Evolutionary conservation across 1,284 basidiomycete species (phyloP).

Genomic region (Ganoderma resinaceum): DNA sequence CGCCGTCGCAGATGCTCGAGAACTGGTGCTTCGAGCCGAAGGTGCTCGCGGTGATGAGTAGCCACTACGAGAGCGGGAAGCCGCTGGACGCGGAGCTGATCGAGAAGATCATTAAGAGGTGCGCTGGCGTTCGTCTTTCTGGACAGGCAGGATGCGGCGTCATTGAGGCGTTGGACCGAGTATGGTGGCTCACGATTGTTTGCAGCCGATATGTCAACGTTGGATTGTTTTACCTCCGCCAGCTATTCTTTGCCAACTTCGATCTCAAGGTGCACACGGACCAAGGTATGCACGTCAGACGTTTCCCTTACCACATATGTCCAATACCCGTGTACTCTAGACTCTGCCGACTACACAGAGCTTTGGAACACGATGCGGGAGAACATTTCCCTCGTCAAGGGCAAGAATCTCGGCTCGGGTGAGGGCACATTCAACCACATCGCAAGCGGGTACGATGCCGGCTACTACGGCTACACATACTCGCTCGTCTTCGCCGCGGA

Average conservation of each 20-base stretch:
- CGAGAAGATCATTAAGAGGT: constrained; percentile 81
- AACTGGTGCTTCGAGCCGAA: constrained; percentile 90
- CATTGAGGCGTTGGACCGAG: not conserved
- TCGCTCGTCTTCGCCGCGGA: constrained; percentile 80
- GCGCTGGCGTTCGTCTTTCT: constrained; percentile 15
- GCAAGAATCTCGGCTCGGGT: constrained; percentile 65
- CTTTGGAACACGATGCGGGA: constrained; percentile 79
- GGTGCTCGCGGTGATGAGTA: constrained; percentile 78
- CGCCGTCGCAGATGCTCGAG: constrained; percentile 90
- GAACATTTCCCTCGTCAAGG: constrained; percentile 71
- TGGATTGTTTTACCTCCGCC: constrained; percentile 81
- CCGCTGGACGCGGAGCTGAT: constrained; percentile 80
- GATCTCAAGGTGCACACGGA: constrained; percentile 81
- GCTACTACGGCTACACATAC: constrained; percentile 83
- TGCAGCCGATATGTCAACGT: constrained; percentile 80
- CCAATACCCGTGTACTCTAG: constrained; percentile 40
- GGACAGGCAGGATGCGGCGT: not conserved
- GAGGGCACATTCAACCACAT: constrained; percentile 78
- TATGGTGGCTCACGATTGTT: constrained; percentile 2
- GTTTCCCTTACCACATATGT: not conserved
- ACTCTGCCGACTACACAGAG: constrained; percentile 69
- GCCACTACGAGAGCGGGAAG: constrained; percentile 78
- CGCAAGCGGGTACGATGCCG: constrained; percentile 78
- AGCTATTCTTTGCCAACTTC: constrained; percentile 84
- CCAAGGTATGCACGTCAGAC: constrained; percentile 47